Conservation (phyloP, 768 basidiomycete genomes). For the Trichaptum fuscoviolaceum region DNA sequence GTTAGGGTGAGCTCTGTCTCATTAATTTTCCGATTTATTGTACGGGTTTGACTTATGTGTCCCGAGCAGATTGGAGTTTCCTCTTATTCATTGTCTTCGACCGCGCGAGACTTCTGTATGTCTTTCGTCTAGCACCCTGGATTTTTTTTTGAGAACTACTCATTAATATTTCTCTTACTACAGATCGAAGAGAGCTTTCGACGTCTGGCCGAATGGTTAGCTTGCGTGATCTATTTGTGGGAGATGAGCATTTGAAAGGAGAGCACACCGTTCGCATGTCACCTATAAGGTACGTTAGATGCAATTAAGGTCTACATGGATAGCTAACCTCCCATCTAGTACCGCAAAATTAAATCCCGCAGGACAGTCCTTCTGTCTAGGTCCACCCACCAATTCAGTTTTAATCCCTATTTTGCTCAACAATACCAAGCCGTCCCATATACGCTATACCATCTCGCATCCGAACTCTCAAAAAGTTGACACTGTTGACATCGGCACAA, state of each 20-base stretch:
- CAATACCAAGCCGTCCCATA: conserved; percentile 70
- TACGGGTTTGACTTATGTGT: neutral
- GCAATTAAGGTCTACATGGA: neutral
- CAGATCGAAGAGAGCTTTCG: conserved; percentile 2
- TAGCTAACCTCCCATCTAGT: conserved; percentile 26
- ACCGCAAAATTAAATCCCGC: conserved; percentile 87
- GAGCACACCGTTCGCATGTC: conserved; percentile 91
- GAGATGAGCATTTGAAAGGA: conserved; percentile 39
- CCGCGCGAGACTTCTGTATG: neutral
- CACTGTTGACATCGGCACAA: conserved; percentile 48
- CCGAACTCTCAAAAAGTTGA: conserved; percentile 48
- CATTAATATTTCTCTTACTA: neutral
- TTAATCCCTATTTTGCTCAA: conserved; percentile 85
- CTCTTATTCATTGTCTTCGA: neutral
- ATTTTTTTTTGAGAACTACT: neutral
- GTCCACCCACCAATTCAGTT: conserved; percentile 45
- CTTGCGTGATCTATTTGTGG: conserved; percentile 23
- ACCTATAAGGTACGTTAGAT: conserved; percentile 52
- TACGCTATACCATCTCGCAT: conserved; percentile 71
- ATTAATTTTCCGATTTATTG: neutral
- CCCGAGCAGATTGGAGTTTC: neutral
- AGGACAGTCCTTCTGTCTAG: conserved; percentile 66
- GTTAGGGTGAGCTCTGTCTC: conserved; percentile 40
- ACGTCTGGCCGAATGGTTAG: conserved; percentile 19
- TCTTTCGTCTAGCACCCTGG: neutral